phyloP scores from a whole-genome alignment of 768 basidiomycete genomes.

The Lyophyllum semitale region DNA sequence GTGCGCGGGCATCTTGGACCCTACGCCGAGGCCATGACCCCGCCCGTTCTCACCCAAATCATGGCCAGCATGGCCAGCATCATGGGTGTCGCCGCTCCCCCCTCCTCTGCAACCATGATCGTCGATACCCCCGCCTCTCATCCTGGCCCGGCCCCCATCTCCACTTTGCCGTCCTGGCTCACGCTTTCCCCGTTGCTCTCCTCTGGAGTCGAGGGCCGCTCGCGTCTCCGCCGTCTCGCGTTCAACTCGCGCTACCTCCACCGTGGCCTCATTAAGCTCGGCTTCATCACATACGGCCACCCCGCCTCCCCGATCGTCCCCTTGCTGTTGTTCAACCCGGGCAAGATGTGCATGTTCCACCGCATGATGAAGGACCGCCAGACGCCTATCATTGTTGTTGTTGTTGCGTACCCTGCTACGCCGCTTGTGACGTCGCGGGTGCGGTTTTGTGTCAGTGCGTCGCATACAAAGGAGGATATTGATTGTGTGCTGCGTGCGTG shows the following conservation, averaged over 20 bases:
- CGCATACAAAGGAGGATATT: conserved; percentile 97
- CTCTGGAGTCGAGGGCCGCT: conserved; percentile 82
- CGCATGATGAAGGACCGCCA: conserved; percentile 81
- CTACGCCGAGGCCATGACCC: conserved; percentile 91
- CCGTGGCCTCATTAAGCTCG: conserved; percentile 82
- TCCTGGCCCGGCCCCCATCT: conserved; percentile 70
- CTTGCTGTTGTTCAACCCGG: conserved; percentile 87
- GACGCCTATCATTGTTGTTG: conserved; percentile 85
- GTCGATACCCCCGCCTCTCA: conserved; percentile 44
- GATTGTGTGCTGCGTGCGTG: conserved; percentile 83
- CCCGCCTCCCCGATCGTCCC: conserved; percentile 93
- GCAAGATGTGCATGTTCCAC: conserved; percentile 91
- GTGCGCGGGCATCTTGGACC: conserved; percentile 77
- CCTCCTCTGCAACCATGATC: conserved; percentile 29
- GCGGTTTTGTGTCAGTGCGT: conserved; percentile 90
- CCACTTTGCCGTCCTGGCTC: conserved; percentile 77
- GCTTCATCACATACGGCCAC: conserved; percentile 96
- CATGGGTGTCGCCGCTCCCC: conserved; percentile 72
- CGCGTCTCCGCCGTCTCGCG: conserved; percentile 83
- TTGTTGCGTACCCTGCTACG: conserved; percentile 90
- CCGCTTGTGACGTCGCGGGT: conserved; percentile 86
- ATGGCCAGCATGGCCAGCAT: conserved; percentile 94
- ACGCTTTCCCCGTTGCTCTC: conserved; percentile 69
- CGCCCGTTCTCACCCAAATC: conserved; percentile 89
- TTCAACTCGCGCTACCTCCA: conserved; percentile 96